phyloP scores from a whole-genome alignment of 345 rosid species.

The Murraya koenigii region DNA sequence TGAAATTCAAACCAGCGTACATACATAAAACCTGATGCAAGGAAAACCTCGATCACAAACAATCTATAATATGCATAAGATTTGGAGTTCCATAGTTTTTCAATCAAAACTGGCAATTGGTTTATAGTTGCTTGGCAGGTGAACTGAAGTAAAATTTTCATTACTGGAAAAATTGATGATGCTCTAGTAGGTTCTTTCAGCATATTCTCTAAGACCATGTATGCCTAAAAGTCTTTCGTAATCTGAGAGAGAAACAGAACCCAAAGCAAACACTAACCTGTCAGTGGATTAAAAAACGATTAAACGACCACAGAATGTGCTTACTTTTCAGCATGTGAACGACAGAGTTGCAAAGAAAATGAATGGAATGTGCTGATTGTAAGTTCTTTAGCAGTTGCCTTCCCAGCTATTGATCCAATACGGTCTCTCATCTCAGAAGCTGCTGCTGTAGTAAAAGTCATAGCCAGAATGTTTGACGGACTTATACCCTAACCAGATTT shows the following conservation, averaged over 20 bases:
- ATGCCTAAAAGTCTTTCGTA: neutral
- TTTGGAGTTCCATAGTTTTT: neutral
- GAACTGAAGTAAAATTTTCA: neutral
- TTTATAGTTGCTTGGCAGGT: neutral
- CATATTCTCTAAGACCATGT: neutral
- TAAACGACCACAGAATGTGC: conserved; percentile 19
- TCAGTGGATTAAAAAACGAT: neutral
- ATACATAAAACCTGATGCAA: neutral
- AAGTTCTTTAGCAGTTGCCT: conserved; percentile 73
- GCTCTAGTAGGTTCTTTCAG: neutral
- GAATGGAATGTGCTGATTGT: conserved; percentile 94
- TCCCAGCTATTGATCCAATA: conserved; percentile 71
- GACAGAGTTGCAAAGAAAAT: conserved; percentile 87
- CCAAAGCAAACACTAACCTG: conserved; percentile 2
- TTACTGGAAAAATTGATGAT: neutral
- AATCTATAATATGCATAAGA: neutral
- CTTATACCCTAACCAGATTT: conserved; percentile 57
- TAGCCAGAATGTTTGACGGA: conserved; percentile 86
- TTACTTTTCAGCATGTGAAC: conserved; percentile 91
- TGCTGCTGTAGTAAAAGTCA: conserved; percentile 98
- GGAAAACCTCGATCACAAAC: neutral
- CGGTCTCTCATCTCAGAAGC: conserved; percentile 95
- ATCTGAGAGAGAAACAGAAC: conserved; percentile 2
- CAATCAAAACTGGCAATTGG: neutral
- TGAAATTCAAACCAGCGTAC: too few relatives aligned